Percentiles rank a stretch among this genome's conserved stretches.
Evolutionary conservation across 129 eudicot genomes (phyloP).

Genomic region (Cynara cardunculus): DNA sequence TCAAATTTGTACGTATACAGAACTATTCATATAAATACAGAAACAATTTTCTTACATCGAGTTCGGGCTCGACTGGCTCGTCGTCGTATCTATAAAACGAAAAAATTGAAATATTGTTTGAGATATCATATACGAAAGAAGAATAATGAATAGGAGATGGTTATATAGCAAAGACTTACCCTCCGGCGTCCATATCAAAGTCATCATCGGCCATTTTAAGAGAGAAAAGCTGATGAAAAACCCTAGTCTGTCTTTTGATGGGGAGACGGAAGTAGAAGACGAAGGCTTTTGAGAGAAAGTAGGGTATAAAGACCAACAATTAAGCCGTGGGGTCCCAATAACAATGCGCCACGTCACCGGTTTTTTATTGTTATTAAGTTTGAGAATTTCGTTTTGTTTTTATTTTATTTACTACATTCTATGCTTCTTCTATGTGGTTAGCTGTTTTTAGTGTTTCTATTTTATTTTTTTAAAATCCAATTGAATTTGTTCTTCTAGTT

Average conservation of each 20-base stretch:
- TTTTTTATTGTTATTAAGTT: too few relatives aligned
- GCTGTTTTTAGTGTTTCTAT: too few relatives aligned
- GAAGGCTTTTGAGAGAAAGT: not conserved
- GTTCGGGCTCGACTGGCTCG: conserved; percentile 89
- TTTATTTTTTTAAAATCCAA: too few relatives aligned
- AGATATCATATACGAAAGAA: not conserved
- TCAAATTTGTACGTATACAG: not conserved
- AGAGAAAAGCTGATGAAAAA: not conserved
- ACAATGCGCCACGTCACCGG: not conserved
- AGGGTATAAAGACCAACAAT: not conserved
- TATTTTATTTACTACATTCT: too few relatives aligned
- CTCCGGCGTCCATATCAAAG: conserved; percentile 68
- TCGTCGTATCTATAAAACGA: conserved; percentile 60
- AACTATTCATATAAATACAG: not conserved
- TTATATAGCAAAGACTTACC: conserved; percentile 26
- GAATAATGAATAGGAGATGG: not conserved
- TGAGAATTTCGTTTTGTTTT: too few relatives aligned
- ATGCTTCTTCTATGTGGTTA: too few relatives aligned
- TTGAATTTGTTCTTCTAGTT: too few relatives aligned
- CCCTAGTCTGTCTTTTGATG: not conserved
- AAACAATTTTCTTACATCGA: conserved; percentile 41
- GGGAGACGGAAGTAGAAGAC: not conserved
- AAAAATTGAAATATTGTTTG: not conserved
- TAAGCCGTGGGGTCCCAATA: not conserved
- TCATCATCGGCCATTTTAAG: conserved; percentile 74